A percentile compares a stretch with the other conserved stretches of the same genome.
These are phyloP conservation scores for Clonostachys rosea DNA, from an alignment of 2,329 filamentous ascomycete genomes.

Conservation along the genomic window DNA sequence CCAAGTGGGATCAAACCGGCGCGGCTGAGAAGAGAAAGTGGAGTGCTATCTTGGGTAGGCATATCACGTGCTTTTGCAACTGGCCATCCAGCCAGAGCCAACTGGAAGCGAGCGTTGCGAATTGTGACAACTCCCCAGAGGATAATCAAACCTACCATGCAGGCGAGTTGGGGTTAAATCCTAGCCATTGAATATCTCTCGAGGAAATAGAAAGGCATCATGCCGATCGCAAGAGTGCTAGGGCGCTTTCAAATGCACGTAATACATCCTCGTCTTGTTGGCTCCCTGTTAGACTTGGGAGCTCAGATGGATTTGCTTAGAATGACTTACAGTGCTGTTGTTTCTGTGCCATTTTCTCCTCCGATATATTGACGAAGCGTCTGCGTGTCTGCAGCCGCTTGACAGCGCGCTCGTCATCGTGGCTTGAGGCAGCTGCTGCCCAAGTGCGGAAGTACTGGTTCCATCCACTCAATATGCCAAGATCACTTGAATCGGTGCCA, in stretches of 20 bases:
- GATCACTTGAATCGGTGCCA: background rate
- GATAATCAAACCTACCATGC: too few relatives aligned
- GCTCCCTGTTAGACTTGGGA: background rate
- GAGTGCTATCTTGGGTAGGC: too few relatives aligned
- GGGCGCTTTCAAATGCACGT: conserved; percentile 56
- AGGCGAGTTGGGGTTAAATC: too few relatives aligned
- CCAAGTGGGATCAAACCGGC: too few relatives aligned
- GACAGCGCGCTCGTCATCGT: conserved; percentile 72
- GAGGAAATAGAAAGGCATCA: too few relatives aligned
- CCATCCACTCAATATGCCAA: too few relatives aligned
- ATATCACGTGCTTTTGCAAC: too few relatives aligned
- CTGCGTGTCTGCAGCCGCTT: conserved; percentile 80
- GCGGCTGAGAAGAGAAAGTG: too few relatives aligned
- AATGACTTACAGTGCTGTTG: conserved; percentile 69
- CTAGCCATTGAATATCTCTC: too few relatives aligned
- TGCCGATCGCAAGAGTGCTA: conserved; percentile 33
- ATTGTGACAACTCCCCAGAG: too few relatives aligned
- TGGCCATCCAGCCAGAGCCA: too few relatives aligned
- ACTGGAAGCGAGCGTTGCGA: too few relatives aligned
- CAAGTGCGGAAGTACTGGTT: conserved; percentile 73
- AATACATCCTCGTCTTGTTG: conserved; percentile 47
- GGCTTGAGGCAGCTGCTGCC: conserved; percentile 65
- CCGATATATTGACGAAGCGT: conserved; percentile 69
- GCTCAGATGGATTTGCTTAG: background rate
- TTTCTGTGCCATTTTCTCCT: conserved; percentile 66